phyloP scores from a whole-genome alignment of 140 eudicot genomes.

The Cichorium intybus region DNA sequence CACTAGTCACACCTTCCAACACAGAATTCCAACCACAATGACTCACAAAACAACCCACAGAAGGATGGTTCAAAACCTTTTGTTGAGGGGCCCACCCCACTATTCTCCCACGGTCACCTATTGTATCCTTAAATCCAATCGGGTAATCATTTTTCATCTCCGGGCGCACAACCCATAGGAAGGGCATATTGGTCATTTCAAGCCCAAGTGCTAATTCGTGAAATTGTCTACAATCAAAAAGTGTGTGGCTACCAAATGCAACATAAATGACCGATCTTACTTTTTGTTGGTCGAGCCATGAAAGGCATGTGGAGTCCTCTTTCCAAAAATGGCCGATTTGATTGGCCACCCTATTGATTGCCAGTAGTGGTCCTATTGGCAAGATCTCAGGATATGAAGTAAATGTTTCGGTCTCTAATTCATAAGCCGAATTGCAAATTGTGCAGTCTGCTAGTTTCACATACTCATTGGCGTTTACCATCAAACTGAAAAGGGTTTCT shows the following conservation, averaged over 20 bases:
- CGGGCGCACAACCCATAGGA: constrained; percentile 52
- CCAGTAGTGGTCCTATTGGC: constrained; percentile 37
- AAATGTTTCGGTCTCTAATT: constrained; percentile 37
- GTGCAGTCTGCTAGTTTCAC: constrained; percentile 21
- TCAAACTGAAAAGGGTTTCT: constrained; percentile 20
- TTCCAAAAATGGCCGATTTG: constrained; percentile 39
- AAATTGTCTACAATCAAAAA: constrained; percentile 33
- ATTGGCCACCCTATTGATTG: constrained; percentile 34
- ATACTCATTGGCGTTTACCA: not conserved
- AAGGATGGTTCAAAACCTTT: constrained; percentile 48
- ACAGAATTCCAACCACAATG: constrained; percentile 79
- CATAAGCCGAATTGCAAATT: constrained; percentile 39
- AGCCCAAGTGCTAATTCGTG: constrained; percentile 53
- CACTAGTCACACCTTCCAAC: constrained; percentile 48
- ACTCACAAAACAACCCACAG: constrained; percentile 58
- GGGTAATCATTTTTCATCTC: constrained; percentile 23
- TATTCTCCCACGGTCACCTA: constrained; percentile 35
- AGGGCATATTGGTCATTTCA: constrained; percentile 46
- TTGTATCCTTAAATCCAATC: constrained; percentile 30
- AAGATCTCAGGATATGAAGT: constrained; percentile 23
- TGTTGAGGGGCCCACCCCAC: constrained; percentile 62
- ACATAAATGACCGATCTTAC: constrained; percentile 33
- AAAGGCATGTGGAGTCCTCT: constrained; percentile 36
- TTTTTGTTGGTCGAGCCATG: constrained; percentile 41
- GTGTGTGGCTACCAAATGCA: constrained; percentile 55